Evolutionary conservation across 2,329 filamentous ascomycete species (phyloP).

Genomic region (Exserohilum rostratum): DNA sequence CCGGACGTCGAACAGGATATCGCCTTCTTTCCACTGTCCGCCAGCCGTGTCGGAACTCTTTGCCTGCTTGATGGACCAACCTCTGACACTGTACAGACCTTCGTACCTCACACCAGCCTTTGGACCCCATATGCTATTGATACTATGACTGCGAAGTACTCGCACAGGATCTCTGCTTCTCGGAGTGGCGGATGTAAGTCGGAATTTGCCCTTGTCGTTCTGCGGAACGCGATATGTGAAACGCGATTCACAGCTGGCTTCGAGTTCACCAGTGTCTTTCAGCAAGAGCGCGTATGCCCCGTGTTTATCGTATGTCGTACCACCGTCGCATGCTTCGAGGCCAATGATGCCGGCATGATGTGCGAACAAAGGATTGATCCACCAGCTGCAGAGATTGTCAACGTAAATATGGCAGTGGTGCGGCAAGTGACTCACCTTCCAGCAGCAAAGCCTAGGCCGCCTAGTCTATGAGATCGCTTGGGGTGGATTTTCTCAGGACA

Average conservation of each 20-base stretch:
- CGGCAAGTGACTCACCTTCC: constrained; percentile 49
- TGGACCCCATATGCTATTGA: constrained; percentile 54
- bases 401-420: background rate
- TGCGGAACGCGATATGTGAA: constrained; percentile 52
- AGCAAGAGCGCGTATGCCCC: constrained; percentile 56
- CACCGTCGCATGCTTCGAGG: constrained; percentile 48
- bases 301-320: constrained; percentile 50
- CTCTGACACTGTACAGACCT: constrained; percentile 49
- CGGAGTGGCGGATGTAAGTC: constrained; percentile 51
- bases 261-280: constrained; percentile 49
- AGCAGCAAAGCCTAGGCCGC: constrained; percentile 53
- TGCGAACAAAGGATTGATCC: constrained; percentile 57
- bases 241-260: constrained; percentile 36
- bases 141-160: constrained; percentile 53
- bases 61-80: constrained; percentile 50
- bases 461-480: constrained; percentile 43
- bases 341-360: constrained; percentile 57
- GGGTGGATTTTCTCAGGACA: constrained; percentile 40
- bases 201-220: constrained; percentile 52
- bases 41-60: constrained; percentile 19
- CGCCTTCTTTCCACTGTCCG: constrained; percentile 27
- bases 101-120: constrained; percentile 57
- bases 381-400: constrained; percentile 53
- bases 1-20: constrained; percentile 48
- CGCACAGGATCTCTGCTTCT: constrained; percentile 51